Conservation (phyloP, 495 filamentous ascomycete species). For the Aspergillus ellipticus region DNA sequence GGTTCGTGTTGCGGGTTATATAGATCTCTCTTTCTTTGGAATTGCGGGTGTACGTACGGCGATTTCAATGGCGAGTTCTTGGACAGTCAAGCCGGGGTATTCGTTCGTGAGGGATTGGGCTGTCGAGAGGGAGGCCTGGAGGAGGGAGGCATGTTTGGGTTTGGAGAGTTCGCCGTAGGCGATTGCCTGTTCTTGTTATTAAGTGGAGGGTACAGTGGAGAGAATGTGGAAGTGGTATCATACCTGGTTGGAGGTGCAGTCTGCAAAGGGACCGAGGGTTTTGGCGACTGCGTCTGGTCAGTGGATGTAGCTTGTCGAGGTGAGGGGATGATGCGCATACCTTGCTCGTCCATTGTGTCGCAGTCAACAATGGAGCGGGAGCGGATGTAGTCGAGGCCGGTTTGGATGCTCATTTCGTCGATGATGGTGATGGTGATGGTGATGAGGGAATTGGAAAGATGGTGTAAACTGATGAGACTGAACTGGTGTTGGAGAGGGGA, state of each 20-base stretch:
- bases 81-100: slow-evolving; percentile 36
- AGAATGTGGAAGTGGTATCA: no score
- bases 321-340: slow-evolving; percentile 23
- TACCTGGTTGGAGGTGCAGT: slow-evolving; percentile 68
- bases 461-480: no score
- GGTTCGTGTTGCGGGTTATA: neutral
- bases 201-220: neutral
- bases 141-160: slow-evolving; percentile 37
- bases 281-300: slow-evolving; percentile 42
- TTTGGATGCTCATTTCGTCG: slow-evolving; percentile 17
- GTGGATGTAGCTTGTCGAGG: neutral
- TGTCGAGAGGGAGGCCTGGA: slow-evolving; percentile 43
- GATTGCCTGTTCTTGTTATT: slow-evolving; percentile 51
- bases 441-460: neutral
- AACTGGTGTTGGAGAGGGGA: no score
- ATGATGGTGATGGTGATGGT: neutral
- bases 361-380: slow-evolving; percentile 53
- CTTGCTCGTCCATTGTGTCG: slow-evolving; percentile 57
- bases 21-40: no score
- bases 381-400: slow-evolving; percentile 39
- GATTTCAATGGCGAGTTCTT: slow-evolving; percentile 57
- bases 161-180: slow-evolving; percentile 56
- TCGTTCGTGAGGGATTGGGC: slow-evolving; percentile 29
- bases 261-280: slow-evolving; percentile 55
- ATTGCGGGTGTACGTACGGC: slow-evolving; percentile 24